These are phyloP conservation scores for Fusarium tanahbumbuense DNA, from an alignment of 2,329 filamentous ascomycete genomes.

Conservation along the genomic window DNA sequence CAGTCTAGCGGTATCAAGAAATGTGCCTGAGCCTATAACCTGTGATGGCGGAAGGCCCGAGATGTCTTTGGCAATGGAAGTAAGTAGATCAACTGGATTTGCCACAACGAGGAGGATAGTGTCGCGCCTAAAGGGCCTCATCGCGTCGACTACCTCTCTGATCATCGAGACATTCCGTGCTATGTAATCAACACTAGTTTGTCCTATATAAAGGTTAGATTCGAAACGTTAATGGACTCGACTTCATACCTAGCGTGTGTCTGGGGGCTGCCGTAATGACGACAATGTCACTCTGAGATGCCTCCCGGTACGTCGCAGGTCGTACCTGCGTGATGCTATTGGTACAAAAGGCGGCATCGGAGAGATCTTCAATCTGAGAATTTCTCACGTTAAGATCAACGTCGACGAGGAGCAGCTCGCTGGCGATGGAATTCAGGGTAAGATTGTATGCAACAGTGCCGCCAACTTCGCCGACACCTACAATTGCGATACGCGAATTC, in stretches of 20 bases:
- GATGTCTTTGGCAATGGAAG: constrained; percentile 60
- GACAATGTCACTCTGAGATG: constrained; percentile 64
- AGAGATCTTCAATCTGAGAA: constrained; percentile 64
- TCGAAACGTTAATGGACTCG: too few relatives aligned
- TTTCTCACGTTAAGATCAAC: constrained; percentile 58
- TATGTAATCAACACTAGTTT: constrained; percentile 31
- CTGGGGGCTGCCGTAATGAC: constrained; percentile 67
- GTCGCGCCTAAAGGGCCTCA: constrained; percentile 60
- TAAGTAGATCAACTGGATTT: constrained; percentile 67
- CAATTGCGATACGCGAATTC: constrained; percentile 54
- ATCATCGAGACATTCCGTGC: constrained; percentile 62
- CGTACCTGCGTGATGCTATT: constrained; percentile 57
- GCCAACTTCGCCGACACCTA: constrained; percentile 64
- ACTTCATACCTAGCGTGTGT: constrained; percentile 49
- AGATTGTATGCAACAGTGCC: constrained; percentile 63
- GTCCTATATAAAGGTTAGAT: constrained; percentile 6
- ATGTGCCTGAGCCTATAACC: constrained; percentile 65
- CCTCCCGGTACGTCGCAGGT: constrained; percentile 59
- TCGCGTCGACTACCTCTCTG: constrained; percentile 58
- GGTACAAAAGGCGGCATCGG: constrained; percentile 60
- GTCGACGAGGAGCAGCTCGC: constrained; percentile 66
- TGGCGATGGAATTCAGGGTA: constrained; percentile 61
- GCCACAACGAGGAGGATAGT: constrained; percentile 64
- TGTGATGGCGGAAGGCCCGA: constrained; percentile 61
- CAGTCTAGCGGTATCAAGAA: constrained; percentile 63